These are phyloP conservation scores for Cyanidium caldarium DNA, from an alignment of 23 red algal genomes.

Conservation along the genomic window DNA sequence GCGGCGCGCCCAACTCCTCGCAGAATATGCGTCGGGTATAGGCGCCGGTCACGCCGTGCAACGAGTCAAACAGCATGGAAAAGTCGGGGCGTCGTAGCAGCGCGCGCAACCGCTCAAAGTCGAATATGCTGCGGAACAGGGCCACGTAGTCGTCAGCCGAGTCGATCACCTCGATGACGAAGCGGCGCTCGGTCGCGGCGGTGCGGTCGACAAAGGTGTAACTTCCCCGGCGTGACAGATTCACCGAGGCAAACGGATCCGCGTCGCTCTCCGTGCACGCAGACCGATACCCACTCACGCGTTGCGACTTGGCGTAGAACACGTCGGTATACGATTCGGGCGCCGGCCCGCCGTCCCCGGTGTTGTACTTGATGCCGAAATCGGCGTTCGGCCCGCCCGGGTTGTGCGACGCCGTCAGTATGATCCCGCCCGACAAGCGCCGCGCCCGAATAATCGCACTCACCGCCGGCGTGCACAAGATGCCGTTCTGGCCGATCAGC, in stretches of 20 bases:
- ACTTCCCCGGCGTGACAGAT: constrained; percentile 18
- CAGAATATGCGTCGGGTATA: constrained; percentile 71
- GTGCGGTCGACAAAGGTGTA: constrained; percentile 5
- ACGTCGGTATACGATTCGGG: constrained; percentile 46
- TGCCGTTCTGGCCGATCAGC: constrained; percentile 57
- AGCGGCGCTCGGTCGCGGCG: constrained; percentile 7
- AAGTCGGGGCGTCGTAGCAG: constrained; percentile 54
- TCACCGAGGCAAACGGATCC: constrained; percentile 37
- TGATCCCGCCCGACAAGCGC: constrained; percentile 58
- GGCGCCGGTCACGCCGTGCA: constrained; percentile 75
- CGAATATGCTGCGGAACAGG: constrained; percentile 65
- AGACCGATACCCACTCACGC: constrained; percentile 33
- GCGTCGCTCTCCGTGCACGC: constrained; percentile 19
- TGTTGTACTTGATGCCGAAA: constrained; percentile 98
- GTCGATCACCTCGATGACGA: constrained; percentile 76
- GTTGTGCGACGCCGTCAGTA: constrained; percentile 91
- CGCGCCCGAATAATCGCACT: constrained; percentile 47
- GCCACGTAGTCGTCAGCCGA: constrained; percentile 64
- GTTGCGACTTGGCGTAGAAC: constrained; percentile 47
- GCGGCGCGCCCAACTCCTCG: constrained; percentile 38
- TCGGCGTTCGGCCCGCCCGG: constrained; percentile 67
- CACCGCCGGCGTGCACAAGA: constrained; percentile 78
- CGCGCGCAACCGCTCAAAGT: constrained; percentile 40
- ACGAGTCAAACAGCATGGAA: constrained; percentile 69
- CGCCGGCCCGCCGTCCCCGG: constrained; percentile 62